These are phyloP conservation scores for Colletotrichum karsti DNA, from an alignment of 2,329 filamentous ascomycete genomes.

Conservation along the genomic window DNA sequence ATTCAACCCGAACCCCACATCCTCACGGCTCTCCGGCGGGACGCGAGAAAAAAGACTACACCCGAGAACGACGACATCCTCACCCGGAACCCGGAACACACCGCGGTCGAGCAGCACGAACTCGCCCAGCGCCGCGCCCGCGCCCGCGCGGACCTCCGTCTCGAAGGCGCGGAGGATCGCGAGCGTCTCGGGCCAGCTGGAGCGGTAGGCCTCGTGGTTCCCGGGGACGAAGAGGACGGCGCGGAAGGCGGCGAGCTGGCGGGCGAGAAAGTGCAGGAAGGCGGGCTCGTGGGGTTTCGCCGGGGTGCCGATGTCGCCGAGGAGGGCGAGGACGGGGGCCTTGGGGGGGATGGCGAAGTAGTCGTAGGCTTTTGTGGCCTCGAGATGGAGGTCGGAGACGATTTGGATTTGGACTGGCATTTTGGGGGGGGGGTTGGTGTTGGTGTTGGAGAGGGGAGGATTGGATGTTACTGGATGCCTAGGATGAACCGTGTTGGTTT, in stretches of 20 bases:
- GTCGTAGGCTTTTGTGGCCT: slow-evolving; percentile 57
- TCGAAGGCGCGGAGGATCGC: slow-evolving; percentile 41
- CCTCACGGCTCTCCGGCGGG: slow-evolving; percentile 41
- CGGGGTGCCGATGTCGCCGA: slow-evolving; percentile 66
- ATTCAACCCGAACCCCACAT: slow-evolving; percentile 53
- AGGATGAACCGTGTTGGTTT: too few species aligned
- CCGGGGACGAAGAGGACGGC: slow-evolving; percentile 61
- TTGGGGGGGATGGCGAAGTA: slow-evolving; percentile 54
- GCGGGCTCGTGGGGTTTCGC: slow-evolving; percentile 46
- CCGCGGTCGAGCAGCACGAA: slow-evolving; percentile 49
- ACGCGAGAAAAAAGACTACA: slow-evolving; percentile 59
- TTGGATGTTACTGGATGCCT: too few species aligned
- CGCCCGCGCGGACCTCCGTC: slow-evolving; percentile 31
- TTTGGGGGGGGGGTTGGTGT: too few species aligned
- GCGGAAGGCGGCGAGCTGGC: slow-evolving; percentile 56
- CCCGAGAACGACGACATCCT: slow-evolving; percentile 40
- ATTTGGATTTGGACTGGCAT: neutral
- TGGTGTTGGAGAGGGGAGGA: too few species aligned
- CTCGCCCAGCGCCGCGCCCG: slow-evolving; percentile 39
- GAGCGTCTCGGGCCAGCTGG: slow-evolving; percentile 43
- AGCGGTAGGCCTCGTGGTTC: slow-evolving; percentile 64
- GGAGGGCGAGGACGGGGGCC: slow-evolving; percentile 60
- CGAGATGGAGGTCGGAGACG: slow-evolving; percentile 66
- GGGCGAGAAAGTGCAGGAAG: slow-evolving; percentile 54
- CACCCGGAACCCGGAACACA: slow-evolving; percentile 33